Conservation (phyloP, 1,284 basidiomycete species). For the Testicularia cyperi region DNA sequence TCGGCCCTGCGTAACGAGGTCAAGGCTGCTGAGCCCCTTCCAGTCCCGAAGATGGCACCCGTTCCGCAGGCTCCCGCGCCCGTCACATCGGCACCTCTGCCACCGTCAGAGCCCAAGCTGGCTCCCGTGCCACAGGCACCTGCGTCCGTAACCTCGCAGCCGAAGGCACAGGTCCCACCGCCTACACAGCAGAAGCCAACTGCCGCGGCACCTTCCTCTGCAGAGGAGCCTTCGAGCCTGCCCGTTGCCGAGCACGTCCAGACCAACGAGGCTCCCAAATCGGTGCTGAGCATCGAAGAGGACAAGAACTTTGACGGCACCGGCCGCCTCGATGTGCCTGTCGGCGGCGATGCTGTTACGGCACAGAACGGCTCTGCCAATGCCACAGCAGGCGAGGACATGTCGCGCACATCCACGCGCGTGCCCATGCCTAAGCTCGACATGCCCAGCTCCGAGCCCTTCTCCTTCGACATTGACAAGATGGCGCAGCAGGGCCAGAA, state of each 20-base stretch:
- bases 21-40: conserved; percentile 18
- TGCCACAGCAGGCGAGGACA: background rate
- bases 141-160: conserved; percentile 24
- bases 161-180: too few species aligned
- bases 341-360: conserved; percentile 1
- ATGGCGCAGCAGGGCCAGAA: too few species aligned
- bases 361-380: too few species aligned
- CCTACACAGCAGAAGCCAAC: too few species aligned
- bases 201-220: background rate
- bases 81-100: conserved; percentile 25
- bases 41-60: conserved; percentile 37
- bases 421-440: conserved; percentile 45
- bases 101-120: conserved; percentile 18
- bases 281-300: conserved; percentile 43
- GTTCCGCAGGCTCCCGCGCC: conserved; percentile 39
- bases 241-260: background rate
- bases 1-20: conserved; percentile 32
- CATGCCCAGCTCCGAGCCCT: conserved; percentile 52
- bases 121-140: conserved; percentile 39
- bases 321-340: conserved; percentile 42
- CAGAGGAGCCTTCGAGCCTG: background rate
- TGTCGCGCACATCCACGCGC: conserved; percentile 1
- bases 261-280: conserved; percentile 8
- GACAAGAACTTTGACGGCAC: conserved; percentile 54
- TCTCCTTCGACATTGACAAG: conserved; percentile 38